These are phyloP conservation scores for Claviceps monticola DNA, from an alignment of 2,329 filamentous ascomycete genomes.

Conservation along the genomic window DNA sequence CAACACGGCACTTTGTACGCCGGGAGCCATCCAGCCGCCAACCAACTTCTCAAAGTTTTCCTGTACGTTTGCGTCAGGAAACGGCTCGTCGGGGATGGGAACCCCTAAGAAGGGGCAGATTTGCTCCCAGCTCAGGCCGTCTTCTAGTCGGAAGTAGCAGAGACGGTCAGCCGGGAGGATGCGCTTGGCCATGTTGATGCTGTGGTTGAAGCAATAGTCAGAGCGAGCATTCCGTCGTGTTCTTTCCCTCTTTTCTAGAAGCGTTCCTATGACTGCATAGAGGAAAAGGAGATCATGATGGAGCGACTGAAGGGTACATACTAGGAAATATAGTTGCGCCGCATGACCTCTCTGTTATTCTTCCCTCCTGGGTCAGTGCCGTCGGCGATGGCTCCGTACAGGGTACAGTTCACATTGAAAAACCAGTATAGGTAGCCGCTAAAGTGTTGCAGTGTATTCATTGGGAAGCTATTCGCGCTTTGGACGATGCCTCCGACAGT, in stretches of 20 bases:
- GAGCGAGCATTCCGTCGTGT: not conserved
- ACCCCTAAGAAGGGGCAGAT: conserved; percentile 19
- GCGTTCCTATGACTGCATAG: too few species aligned
- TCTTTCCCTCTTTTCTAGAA: too few species aligned
- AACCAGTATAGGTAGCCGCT: conserved; percentile 8
- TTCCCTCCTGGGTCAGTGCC: not conserved
- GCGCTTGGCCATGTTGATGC: conserved; percentile 13
- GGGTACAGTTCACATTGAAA: conserved; percentile 1
- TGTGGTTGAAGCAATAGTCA: conserved; percentile 2
- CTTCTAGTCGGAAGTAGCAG: conserved; percentile 18
- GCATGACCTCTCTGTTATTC: conserved; percentile 1
- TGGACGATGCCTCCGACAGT: conserved; percentile 9
- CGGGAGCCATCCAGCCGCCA: not conserved
- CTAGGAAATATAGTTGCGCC: conserved; percentile 1
- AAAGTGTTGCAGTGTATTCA: conserved; percentile 14
- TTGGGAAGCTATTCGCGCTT: conserved; percentile 9
- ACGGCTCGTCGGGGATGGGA: conserved; percentile 13
- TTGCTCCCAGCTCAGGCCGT: conserved; percentile 22
- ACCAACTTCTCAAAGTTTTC: not conserved
- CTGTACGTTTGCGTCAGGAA: not conserved
- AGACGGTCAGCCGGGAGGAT: conserved; percentile 15
- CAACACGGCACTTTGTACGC: not conserved
- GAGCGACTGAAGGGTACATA: not conserved
- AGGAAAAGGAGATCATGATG: too few species aligned
- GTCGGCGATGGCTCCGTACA: not conserved